Evolutionary conservation across 495 filamentous ascomycete genomes (phyloP), one percentile per base, ranked within the genome.

Genomic region (Aspergillus leporis): DNA sequence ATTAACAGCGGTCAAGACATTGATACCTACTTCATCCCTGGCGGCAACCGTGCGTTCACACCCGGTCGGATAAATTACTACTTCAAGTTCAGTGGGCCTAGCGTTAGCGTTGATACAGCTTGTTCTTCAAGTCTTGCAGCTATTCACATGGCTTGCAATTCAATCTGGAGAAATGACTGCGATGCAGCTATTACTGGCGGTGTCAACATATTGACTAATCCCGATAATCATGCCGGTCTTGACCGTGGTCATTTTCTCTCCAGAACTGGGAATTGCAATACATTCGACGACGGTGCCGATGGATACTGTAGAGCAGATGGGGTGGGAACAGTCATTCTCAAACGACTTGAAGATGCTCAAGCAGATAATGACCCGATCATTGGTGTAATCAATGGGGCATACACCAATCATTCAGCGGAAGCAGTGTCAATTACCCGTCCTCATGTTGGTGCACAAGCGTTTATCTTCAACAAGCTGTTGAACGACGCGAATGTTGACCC

Each of bases 21-120:
- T 56, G 92, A 96, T 70, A 96, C 92, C 1, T 97, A 96, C 70
- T 96, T 87, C 74, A 96, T 96, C 67, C 91, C 92, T 0, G 92
- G 92, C 49, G 92, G 90, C 65, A 88, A 93, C 18, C 84, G 91
- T 43, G 92, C 92, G 16, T 96, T 97, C 59, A 88, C 87, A 2
- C 91, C 93, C 0, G 93, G 92, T 3, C 83, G 92, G 31, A 93
- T 97, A 68, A 96, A 94, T 65, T 89, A 89, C 66, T 89, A 90
- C 66, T 91, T 96, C 69, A 92, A 92, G 53, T 95, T 96, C 70
- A 88, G 85, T 60, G 92, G 92, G 0, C 92, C 92, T 0, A 94
- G 90, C 61, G 85, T 90, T 67, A 91, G 85, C 63, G 82, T 95
- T 34, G 93, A 97, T 67, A 96, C 93, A 2, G 93, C 93, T 21